These are phyloP conservation scores for Globisporangium apiculatum DNA, from an alignment of 352 stramenopile species.

Conservation along the genomic window DNA sequence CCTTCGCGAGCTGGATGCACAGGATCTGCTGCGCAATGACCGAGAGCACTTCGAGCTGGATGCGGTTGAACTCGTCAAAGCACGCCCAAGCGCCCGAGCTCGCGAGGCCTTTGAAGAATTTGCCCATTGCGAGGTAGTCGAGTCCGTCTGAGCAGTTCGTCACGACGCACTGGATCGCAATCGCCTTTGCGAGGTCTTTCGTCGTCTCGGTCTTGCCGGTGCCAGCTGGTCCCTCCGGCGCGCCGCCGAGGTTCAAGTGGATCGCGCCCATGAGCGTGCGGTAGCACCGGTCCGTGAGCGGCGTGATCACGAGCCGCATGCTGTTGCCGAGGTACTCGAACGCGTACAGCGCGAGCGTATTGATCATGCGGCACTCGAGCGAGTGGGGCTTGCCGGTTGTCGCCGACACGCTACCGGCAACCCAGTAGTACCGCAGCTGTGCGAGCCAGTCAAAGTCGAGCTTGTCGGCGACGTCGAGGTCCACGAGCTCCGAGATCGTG, in stretches of 20 bases:
- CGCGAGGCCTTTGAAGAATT: slow-evolving; percentile 92
- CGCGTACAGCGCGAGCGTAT: slow-evolving; percentile 87
- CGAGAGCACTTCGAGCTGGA: slow-evolving; percentile 89
- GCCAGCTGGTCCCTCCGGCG: slow-evolving; percentile 84
- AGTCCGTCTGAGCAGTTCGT: slow-evolving; percentile 89
- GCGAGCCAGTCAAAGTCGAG: slow-evolving; percentile 92
- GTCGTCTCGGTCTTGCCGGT: slow-evolving; percentile 92
- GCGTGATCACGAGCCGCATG: slow-evolving; percentile 90
- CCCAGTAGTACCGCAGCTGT: slow-evolving; percentile 92
- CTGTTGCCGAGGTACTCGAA: slow-evolving; percentile 93
- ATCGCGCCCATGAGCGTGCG: slow-evolving; percentile 89
- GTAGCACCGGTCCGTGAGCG: slow-evolving; percentile 89
- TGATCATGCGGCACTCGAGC: slow-evolving; percentile 90
- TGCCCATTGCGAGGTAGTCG: slow-evolving; percentile 91
- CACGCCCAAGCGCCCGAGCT: slow-evolving; percentile 88
- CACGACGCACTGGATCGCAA: slow-evolving; percentile 91
- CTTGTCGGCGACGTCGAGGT: slow-evolving; percentile 67
- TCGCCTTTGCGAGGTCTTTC: slow-evolving; percentile 89
- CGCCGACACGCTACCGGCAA: slow-evolving; percentile 71
- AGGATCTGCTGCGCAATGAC: slow-evolving; percentile 92
- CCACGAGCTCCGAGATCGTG: slow-evolving; percentile 88
- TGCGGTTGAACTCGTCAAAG: slow-evolving; percentile 93
- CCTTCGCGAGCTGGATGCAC: slow-evolving; percentile 86
- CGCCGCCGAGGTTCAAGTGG: slow-evolving; percentile 87
- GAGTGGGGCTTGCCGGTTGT: slow-evolving; percentile 84